These are phyloP conservation scores for Syzygium aqueum DNA, from an alignment of 345 rosid genomes.

Conservation along the genomic window DNA sequence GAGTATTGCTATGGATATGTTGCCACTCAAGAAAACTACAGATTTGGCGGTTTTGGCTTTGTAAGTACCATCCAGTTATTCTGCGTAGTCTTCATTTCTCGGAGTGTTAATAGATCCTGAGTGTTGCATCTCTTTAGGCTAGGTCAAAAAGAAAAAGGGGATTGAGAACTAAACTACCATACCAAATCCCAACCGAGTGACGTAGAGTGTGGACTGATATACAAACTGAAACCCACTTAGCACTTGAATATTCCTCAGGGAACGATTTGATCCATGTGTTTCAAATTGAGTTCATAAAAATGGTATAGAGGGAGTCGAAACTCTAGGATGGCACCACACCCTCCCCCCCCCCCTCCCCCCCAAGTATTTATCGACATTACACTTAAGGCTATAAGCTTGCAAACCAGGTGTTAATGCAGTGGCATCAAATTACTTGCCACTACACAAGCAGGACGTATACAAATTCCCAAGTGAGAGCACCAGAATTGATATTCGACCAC, in stretches of 20 bases:
- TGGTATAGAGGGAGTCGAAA: neutral
- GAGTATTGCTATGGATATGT: constrained; percentile 27
- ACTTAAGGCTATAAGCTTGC: neutral
- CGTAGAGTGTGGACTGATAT: neutral
- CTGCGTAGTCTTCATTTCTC: neutral
- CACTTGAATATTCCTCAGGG: neutral
- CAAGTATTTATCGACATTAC: neutral
- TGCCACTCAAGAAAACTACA: constrained; percentile 9
- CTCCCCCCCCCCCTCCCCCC: too few species aligned
- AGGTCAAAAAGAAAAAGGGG: neutral
- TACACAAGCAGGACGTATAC: neutral
- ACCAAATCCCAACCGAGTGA: neutral
- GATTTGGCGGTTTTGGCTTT: constrained; percentile 55
- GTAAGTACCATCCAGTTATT: constrained; percentile 17
- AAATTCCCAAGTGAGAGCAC: neutral
- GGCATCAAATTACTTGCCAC: neutral
- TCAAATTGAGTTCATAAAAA: neutral
- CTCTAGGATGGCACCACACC: neutral
- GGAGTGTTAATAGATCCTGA: neutral
- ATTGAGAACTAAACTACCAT: neutral
- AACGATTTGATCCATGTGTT: neutral
- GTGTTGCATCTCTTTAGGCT: neutral
- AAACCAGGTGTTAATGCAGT: neutral
- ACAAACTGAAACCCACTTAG: neutral
- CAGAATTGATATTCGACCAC: neutral